Evolutionary conservation across 371 early-diverging fungal genomes (phyloP).

Genomic region (Apophysomyces trapeziformis): DNA sequence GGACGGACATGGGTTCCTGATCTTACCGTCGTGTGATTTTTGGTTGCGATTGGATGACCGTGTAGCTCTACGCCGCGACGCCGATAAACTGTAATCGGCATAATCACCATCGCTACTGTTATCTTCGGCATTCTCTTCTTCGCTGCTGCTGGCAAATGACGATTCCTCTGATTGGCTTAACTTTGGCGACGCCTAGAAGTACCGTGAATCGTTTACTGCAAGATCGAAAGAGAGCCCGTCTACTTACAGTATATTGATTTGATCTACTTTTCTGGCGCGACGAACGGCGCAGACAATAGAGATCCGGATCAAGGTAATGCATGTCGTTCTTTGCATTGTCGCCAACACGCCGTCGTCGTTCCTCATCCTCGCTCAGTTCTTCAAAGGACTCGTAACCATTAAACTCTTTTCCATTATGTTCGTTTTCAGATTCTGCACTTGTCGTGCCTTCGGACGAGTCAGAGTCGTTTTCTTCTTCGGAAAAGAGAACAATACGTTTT

Average conservation of each 20-base stretch:
- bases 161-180: neutral
- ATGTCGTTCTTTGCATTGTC: conserved; percentile 9
- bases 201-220: neutral
- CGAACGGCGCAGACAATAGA: conserved; percentile 39
- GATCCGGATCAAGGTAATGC: conserved; percentile 37
- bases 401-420: conserved; percentile 12
- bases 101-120: conserved; percentile 31
- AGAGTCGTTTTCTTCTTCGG: conserved; percentile 26
- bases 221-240: conserved; percentile 4
- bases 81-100: conserved; percentile 8
- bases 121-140: conserved; percentile 16
- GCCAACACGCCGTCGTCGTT: conserved; percentile 17
- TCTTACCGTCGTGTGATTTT: conserved; percentile 11
- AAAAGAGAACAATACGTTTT: conserved; percentile 24
- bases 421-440: conserved; percentile 7
- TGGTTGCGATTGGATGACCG: neutral
- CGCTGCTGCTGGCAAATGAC: conserved; percentile 11
- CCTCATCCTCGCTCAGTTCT: conserved; percentile 29
- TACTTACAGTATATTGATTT: conserved; percentile 11
- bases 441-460: neutral
- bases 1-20: no score
- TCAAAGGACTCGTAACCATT: conserved; percentile 27
- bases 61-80: conserved; percentile 4
- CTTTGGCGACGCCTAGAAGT: neutral
- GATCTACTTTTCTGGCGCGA: conserved; percentile 21